Evolutionary conservation across 1,284 basidiomycete species (phyloP).

Genomic region (Cryptococcus deneoformans): DNA sequence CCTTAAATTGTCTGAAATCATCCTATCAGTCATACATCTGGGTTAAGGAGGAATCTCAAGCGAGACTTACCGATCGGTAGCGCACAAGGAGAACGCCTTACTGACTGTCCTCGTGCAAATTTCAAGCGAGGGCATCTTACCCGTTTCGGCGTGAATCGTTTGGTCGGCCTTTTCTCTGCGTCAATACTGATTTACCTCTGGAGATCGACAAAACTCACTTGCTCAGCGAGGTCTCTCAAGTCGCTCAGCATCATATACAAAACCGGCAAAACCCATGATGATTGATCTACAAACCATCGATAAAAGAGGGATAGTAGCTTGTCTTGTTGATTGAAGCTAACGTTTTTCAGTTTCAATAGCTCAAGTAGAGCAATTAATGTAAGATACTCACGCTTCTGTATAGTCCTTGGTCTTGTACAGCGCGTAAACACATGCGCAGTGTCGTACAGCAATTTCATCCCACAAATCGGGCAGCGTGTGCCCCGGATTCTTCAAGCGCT

Average conservation of each 20-base stretch:
- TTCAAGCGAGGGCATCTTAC: slow-evolving; percentile 69
- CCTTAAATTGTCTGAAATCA: slow-evolving; percentile 58
- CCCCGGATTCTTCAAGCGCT: slow-evolving; percentile 32
- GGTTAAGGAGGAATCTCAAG: too few species aligned
- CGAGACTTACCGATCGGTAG: slow-evolving; percentile 72
- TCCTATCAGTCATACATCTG: background rate
- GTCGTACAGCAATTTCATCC: slow-evolving; percentile 43
- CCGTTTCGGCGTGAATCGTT: slow-evolving; percentile 49
- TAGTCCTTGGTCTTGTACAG: slow-evolving; percentile 30
- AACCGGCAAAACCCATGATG: slow-evolving; percentile 76
- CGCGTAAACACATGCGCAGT: slow-evolving; percentile 42
- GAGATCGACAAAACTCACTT: slow-evolving; percentile 25
- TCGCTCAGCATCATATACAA: slow-evolving; percentile 76
- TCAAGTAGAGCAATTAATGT: background rate
- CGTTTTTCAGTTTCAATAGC: background rate
- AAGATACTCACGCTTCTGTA: slow-evolving; percentile 31
- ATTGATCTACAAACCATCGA: slow-evolving; percentile 69
- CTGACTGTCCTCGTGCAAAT: slow-evolving; percentile 87
- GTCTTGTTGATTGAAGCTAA: slow-evolving; percentile 41
- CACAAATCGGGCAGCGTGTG: slow-evolving; percentile 39
- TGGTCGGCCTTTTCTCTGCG: slow-evolving; percentile 36
- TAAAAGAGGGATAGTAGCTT: slow-evolving; percentile 61
- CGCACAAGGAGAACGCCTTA: slow-evolving; percentile 87
- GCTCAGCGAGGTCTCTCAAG: slow-evolving; percentile 71
- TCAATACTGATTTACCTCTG: background rate